Evolutionary conservation across 2,329 filamentous ascomycete species (phyloP).

Genomic region (Clonostachys byssicola): DNA sequence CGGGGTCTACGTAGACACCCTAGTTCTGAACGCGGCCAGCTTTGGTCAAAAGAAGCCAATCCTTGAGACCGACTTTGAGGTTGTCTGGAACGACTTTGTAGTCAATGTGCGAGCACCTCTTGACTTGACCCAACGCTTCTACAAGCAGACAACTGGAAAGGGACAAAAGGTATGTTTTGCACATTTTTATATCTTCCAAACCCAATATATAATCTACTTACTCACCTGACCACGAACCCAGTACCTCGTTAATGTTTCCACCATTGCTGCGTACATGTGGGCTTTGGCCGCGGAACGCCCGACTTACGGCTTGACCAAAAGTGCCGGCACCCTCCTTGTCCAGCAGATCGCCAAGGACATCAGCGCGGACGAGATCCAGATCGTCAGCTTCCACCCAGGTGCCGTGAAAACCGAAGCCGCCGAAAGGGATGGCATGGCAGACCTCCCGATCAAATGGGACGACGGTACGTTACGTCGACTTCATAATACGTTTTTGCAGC

Average conservation of each 20-base stretch:
- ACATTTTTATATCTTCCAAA: neutral
- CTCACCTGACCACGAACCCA: constrained; percentile 2
- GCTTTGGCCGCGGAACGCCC: constrained; percentile 6
- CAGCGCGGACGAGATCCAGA: constrained; percentile 12
- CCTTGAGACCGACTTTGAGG: constrained; percentile 4
- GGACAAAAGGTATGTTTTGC: constrained; percentile 3
- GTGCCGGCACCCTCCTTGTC: constrained; percentile 23
- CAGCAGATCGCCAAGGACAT: constrained; percentile 31
- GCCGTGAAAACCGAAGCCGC: constrained; percentile 16
- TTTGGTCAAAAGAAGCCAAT: constrained; percentile 4
- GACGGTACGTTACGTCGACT: neutral
- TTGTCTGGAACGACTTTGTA: constrained; percentile 7
- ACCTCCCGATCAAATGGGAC: neutral
- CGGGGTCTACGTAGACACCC: constrained; percentile 23
- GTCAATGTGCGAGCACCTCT: constrained; percentile 8
- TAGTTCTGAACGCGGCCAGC: constrained; percentile 1
- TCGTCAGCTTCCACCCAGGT: constrained; percentile 16
- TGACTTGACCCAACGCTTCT: constrained; percentile 8
- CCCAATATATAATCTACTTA: neutral
- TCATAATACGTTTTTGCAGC: neutral
- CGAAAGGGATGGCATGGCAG: constrained; percentile 8
- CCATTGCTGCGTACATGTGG: constrained; percentile 15
- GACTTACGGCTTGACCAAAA: constrained; percentile 30
- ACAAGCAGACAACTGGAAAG: constrained; percentile 5
- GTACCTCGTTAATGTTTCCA: constrained; percentile 7